phyloP scores from a whole-genome alignment of 331 rosid genomes.

The Pyrus hybrid region DNA sequence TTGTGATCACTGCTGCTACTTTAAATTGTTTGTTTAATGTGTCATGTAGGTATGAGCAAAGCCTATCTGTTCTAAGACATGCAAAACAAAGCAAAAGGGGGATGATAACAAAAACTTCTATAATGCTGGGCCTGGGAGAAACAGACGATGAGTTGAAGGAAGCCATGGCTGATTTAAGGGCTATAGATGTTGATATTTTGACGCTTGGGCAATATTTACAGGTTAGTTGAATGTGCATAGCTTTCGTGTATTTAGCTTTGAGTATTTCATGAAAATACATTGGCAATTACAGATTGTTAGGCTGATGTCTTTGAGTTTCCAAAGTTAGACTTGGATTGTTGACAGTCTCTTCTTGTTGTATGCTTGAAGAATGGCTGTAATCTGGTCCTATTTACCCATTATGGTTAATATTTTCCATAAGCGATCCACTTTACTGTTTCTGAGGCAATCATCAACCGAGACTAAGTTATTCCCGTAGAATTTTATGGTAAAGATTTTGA shows the following conservation, averaged over 20 bases:
- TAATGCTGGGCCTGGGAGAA: constrained; percentile 98
- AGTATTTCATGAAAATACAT: not conserved
- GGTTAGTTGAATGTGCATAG: constrained; percentile 36
- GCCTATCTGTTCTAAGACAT: constrained; percentile 72
- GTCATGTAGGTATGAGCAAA: constrained; percentile 73
- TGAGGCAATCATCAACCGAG: not conserved
- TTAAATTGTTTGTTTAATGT: not conserved
- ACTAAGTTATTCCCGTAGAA: not conserved
- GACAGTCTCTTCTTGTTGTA: not conserved
- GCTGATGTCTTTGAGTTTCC: not conserved
- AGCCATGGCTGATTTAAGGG: constrained; percentile 70
- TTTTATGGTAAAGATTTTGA: not conserved
- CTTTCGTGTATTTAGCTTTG: not conserved
- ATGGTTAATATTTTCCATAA: not conserved
- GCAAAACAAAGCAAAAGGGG: constrained; percentile 73
- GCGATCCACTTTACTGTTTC: not conserved
- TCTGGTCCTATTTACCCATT: not conserved
- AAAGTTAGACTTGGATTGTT: not conserved
- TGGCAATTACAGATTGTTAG: not conserved
- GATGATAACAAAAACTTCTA: constrained; percentile 86
- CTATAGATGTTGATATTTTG: constrained; percentile 81
- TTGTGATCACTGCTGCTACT: no score
- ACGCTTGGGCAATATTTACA: constrained; percentile 96
- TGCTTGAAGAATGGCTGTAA: not conserved
- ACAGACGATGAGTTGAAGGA: constrained; percentile 80